Conservation (phyloP, 2,329 filamentous ascomycete genomes). For the Hortaea werneckii region DNA sequence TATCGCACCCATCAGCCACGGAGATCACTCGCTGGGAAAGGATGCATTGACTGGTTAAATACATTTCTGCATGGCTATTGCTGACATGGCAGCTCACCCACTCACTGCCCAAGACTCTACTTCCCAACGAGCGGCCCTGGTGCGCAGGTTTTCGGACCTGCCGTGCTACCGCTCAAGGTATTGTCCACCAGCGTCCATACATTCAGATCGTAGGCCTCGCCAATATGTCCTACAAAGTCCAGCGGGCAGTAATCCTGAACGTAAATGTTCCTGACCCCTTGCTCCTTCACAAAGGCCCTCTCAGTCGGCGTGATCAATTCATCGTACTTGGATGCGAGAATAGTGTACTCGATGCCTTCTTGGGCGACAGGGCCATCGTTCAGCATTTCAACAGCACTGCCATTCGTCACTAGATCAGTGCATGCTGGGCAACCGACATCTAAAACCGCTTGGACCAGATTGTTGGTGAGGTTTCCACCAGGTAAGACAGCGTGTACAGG, state of each 20-base stretch:
- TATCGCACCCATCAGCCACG: no score
- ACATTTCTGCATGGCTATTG: no score
- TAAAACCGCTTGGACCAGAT: slow-evolving; percentile 6
- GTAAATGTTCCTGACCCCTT: slow-evolving; percentile 13
- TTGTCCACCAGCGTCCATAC: slow-evolving; percentile 15
- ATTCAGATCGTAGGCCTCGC: slow-evolving; percentile 16
- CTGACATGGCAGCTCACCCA: no score
- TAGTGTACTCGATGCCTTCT: slow-evolving; percentile 10
- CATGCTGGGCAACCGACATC: slow-evolving; percentile 13
- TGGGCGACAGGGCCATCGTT: slow-evolving; percentile 13
- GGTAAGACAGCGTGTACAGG: slow-evolving; percentile 11
- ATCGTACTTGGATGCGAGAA: slow-evolving; percentile 12
- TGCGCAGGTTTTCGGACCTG: slow-evolving; percentile 10
- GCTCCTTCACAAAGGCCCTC: slow-evolving; percentile 14
- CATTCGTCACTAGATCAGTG: slow-evolving; percentile 10
- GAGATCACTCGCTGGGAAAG: no score
- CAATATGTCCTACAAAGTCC: slow-evolving; percentile 15
- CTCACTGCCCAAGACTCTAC: background rate
- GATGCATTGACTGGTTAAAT: no score
- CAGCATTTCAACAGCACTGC: slow-evolving; percentile 7
- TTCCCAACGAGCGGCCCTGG: background rate
- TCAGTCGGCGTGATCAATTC: slow-evolving; percentile 15
- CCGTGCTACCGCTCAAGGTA: slow-evolving; percentile 9
- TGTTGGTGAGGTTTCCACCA: slow-evolving; percentile 11
- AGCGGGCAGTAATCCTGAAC: slow-evolving; percentile 15